phyloP scores from a whole-genome alignment of 805 yeast species.

The Ogataea glucozyma region DNA sequence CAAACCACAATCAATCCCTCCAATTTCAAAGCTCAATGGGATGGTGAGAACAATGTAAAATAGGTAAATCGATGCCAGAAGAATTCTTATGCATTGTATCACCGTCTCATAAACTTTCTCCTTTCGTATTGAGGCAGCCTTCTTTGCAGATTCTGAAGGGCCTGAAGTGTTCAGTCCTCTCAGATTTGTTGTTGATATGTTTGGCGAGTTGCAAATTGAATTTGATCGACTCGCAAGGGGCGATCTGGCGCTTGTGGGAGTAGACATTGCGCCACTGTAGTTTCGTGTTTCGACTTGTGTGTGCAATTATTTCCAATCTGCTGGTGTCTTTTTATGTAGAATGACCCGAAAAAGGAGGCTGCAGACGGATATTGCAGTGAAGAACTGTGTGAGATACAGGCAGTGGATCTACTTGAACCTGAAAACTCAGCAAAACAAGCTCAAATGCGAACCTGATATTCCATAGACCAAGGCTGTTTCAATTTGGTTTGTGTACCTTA shows the following conservation, averaged over 20 bases:
- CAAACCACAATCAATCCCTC: constrained; percentile 88
- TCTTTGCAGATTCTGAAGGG: constrained; percentile 7
- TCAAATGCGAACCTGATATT: not conserved
- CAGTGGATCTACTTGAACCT: too few relatives aligned
- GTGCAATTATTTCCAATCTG: constrained; percentile 5
- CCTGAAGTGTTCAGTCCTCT: constrained; percentile 7
- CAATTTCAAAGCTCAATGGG: constrained; percentile 91
- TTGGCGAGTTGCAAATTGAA: constrained; percentile 8
- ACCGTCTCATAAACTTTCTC: constrained; percentile 19
- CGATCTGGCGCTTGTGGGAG: constrained; percentile 10
- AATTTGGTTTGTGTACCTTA: not conserved
- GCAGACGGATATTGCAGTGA: constrained; percentile 1
- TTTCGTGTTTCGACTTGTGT: not conserved
- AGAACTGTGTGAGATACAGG: not conserved
- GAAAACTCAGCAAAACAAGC: not conserved
- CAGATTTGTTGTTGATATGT: constrained; percentile 7
- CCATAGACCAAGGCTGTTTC: not conserved
- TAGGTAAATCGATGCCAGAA: constrained; percentile 62
- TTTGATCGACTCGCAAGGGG: constrained; percentile 16
- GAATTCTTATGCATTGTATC: constrained; percentile 32
- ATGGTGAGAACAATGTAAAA: constrained; percentile 74
- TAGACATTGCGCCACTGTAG: constrained; percentile 3
- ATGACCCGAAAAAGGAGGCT: constrained; percentile 4
- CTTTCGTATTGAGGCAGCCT: constrained; percentile 9
- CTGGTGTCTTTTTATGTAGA: not conserved